These are phyloP conservation scores for Coemansia sp. DNA, from an alignment of 192 early-diverging fungal genomes.

Conservation along the genomic window DNA sequence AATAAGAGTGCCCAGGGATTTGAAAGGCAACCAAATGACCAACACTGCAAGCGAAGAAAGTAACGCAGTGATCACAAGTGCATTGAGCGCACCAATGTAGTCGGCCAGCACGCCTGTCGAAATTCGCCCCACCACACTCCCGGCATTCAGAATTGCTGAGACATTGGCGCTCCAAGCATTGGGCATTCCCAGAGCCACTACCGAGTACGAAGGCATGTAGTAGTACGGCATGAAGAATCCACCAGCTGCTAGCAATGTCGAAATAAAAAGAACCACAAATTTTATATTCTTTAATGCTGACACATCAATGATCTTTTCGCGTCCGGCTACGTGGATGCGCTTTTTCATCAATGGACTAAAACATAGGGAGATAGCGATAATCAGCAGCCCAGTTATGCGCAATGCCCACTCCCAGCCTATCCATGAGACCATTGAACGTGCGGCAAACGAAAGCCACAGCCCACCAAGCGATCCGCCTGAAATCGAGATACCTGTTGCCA, in stretches of 20 bases:
- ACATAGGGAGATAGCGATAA: slow-evolving; percentile 14
- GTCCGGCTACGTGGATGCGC: slow-evolving; percentile 13
- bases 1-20: slow-evolving; percentile 20
- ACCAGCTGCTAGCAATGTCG: slow-evolving; percentile 10
- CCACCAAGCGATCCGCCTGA: slow-evolving; percentile 74
- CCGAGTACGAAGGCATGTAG: slow-evolving; percentile 26
- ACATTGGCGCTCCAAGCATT: slow-evolving; percentile 33
- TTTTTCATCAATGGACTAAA: slow-evolving; percentile 25
- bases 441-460: slow-evolving; percentile 60
- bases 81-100: slow-evolving; percentile 23
- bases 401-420: slow-evolving; percentile 69
- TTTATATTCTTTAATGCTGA: slow-evolving; percentile 7
- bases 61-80: slow-evolving; percentile 19
- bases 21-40: slow-evolving; percentile 39
- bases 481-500: slow-evolving; percentile 74
- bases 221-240: slow-evolving; percentile 22
- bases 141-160: slow-evolving; percentile 33
- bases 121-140: slow-evolving; percentile 32
- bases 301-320: slow-evolving; percentile 30
- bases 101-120: slow-evolving; percentile 25
- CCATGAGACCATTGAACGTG: slow-evolving; percentile 54
- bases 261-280: slow-evolving; percentile 23
- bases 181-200: slow-evolving; percentile 14
- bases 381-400: slow-evolving; percentile 62
- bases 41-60: slow-evolving; percentile 25